Evolutionary conservation across 345 rosid genomes (phyloP).

Genomic region (Xanthoceras sorbifolium): DNA sequence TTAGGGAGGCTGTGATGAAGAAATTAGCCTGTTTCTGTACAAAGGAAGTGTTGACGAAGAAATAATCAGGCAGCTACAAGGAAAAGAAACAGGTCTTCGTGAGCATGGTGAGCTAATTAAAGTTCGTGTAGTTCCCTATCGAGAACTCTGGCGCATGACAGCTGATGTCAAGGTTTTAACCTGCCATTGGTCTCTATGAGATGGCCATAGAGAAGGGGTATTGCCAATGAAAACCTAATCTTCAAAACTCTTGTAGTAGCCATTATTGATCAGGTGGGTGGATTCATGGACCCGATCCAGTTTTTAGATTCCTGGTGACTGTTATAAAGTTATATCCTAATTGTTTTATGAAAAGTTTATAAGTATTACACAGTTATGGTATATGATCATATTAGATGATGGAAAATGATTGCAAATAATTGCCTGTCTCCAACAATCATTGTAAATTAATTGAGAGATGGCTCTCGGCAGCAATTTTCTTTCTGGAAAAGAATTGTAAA

Average conservation of each 20-base stretch:
- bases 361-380: background rate
- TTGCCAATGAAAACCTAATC: slow-evolving; percentile 35
- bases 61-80: slow-evolving; percentile 63
- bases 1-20: slow-evolving; percentile 98
- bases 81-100: slow-evolving; percentile 74
- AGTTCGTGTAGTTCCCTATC: slow-evolving; percentile 64
- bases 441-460: too few species aligned
- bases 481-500: background rate
- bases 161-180: slow-evolving; percentile 73
- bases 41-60: slow-evolving; percentile 60
- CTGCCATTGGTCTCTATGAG: slow-evolving; percentile 76
- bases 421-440: background rate
- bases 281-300: background rate
- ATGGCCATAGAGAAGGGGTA: slow-evolving; percentile 68
- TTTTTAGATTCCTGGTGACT: background rate
- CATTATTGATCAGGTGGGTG: background rate
- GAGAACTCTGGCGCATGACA: slow-evolving; percentile 73
- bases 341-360: too few species aligned
- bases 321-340: background rate
- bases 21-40: slow-evolving; percentile 70
- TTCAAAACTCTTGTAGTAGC: background rate
- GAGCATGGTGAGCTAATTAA: slow-evolving; percentile 82
- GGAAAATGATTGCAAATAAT: background rate
- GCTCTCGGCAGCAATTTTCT: too few species aligned
- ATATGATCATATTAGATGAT: background rate